These are phyloP conservation scores for Bipolaris oryzae DNA, from an alignment of 2,329 filamentous ascomycete genomes.

Conservation along the genomic window DNA sequence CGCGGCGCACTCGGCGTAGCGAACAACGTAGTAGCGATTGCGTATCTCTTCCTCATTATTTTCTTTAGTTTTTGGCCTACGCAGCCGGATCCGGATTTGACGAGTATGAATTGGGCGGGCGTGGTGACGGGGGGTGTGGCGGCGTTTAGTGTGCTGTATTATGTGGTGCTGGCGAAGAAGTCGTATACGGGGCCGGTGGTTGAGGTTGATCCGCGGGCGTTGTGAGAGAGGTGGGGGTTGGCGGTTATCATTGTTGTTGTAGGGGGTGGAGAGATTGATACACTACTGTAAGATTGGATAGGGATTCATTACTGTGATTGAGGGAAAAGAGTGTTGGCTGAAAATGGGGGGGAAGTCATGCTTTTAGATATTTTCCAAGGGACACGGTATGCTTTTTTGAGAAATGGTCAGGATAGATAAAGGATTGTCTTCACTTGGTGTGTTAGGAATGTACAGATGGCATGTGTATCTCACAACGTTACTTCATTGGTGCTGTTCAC, in stretches of 20 bases:
- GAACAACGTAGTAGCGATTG: constrained; percentile 43
- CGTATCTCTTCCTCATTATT: constrained; percentile 40
- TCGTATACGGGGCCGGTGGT: constrained; percentile 44
- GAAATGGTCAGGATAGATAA: no score
- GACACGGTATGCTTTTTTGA: no score
- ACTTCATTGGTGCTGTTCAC: neutral
- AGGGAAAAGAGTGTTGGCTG: no score
- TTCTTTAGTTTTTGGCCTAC: constrained; percentile 48
- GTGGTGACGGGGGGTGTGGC: constrained; percentile 40
- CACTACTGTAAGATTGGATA: no score
- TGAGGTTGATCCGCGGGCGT: constrained; percentile 35
- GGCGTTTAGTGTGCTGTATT: constrained; percentile 40
- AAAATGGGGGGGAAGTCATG: no score
- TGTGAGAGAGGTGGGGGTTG: constrained; percentile 9
- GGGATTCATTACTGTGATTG: no score
- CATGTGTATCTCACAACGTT: neutral
- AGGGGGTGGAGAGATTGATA: neutral
- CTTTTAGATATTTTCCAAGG: no score
- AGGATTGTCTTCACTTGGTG: neutral
- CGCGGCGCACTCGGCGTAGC: constrained; percentile 35
- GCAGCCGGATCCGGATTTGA: constrained; percentile 16
- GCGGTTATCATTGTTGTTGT: neutral
- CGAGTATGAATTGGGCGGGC: constrained; percentile 43
- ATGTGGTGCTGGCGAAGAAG: constrained; percentile 37
- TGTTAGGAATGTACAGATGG: neutral